These are phyloP conservation scores for Epichloe brachyelytri DNA, from an alignment of 2,329 filamentous ascomycete species.

Conservation along the genomic window DNA sequence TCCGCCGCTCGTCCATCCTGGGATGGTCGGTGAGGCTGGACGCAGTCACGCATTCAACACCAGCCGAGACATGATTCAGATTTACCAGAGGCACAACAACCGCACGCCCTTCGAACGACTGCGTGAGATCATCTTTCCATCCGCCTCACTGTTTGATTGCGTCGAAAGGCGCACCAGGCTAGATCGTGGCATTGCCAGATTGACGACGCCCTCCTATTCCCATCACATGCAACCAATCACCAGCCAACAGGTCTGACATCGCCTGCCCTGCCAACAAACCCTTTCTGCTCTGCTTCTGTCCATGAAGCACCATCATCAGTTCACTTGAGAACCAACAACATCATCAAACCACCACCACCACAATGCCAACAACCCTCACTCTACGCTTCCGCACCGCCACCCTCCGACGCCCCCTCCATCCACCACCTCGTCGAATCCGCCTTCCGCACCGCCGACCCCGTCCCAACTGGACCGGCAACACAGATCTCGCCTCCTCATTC, in stretches of 20 bases:
- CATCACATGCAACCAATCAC: no score
- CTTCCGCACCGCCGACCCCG: background rate
- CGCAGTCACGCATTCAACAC: no score
- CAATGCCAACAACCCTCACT: background rate
- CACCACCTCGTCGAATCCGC: constrained; percentile 1
- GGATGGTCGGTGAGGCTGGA: no score
- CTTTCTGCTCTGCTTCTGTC: background rate
- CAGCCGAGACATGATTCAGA: no score
- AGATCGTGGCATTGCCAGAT: background rate
- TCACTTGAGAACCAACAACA: background rate
- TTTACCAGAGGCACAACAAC: no score
- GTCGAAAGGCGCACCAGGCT: background rate
- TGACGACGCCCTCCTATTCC: background rate
- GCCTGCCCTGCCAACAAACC: no score
- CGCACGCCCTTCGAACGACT: no score
- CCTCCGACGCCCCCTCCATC: background rate
- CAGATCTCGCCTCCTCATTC: background rate
- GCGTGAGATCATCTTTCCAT: no score
- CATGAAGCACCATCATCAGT: background rate
- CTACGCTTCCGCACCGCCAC: background rate
- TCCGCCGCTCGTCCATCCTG: no score
- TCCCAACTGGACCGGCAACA: background rate
- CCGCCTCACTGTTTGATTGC: no score
- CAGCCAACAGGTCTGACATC: no score
- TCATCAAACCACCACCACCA: background rate